Evolutionary conservation across 306 rosid genomes (phyloP), one percentile per base, ranked within the genome.

Genomic region (Vigna reflexopilosa): DNA sequence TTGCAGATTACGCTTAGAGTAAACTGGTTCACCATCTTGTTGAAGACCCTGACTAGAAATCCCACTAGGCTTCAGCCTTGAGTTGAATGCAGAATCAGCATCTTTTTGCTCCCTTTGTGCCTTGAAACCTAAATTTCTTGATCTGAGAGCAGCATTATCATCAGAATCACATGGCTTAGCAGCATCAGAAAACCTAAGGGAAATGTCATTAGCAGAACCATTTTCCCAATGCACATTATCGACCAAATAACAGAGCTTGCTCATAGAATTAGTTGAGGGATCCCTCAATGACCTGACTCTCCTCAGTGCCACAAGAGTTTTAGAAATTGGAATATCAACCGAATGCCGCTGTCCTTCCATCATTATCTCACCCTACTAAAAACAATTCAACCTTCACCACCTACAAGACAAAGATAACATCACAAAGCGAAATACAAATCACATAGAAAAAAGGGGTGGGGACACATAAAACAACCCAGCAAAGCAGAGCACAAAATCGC

Each of bases 251-350:
- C 90, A 83, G 77, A 82, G 91, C 67, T 89, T 93, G 85, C 77
- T 82, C 86, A 85, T 88, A 34, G 93, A 83, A 79, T 84, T 86
- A 36, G 98, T 93, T 1, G 97, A 85, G 0, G 98, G 98, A 87
- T 93, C 98, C 83, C 95, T 91, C 80, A 93, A 70, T 70, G 98
- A 93, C 90, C 92, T 86, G 45, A 93, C 97, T 66, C 97, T 91
- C 93, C 95, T 82, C 84, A 93, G 74, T 45, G 93, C 93, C 15
- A 85, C 88, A 6, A 93, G 92, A 73, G 98, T 76, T 51, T 85
- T 93, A 1, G 97, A 89, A 54, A 93, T 93, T 11, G 98, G 98
- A 83, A 91, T 61, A 83, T 93, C 98, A 55, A 91, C 91, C 2
- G 97, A 93, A 82, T 93, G 98, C 56, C 97, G 85, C 82, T 95